Base-by-base conservation (phyloP, 257 asterid genomes). In the Paulownia fortunei region DNA sequence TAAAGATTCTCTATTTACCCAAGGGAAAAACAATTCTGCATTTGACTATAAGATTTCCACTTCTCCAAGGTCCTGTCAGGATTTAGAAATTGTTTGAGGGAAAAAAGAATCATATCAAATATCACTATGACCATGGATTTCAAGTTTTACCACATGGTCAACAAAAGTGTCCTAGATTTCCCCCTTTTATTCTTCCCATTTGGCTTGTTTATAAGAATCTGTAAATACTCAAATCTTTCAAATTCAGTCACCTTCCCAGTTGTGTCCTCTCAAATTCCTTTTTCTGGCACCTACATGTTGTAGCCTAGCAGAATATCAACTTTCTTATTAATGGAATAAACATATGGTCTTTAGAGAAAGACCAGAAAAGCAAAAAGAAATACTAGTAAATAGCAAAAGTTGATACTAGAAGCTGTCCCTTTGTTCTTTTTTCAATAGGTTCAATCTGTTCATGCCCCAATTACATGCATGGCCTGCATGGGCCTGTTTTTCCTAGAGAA, bases 51-150 rank as follows among this genome's bases (percentile, higher is more conserved):
- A 68, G 80, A 27, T 83, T 49, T 62, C 24, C 75, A 58, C 64
- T 60, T 80, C 61, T 26, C 61, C 54, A 70, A 64, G 21, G 47
- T 37, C 76, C 36, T 79, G 72, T 81, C 82, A 73, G 80, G 72
- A 55, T 73, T 65, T 13, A 60, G 26, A 52, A n/a, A 59, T 80
- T 42, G 68, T 66, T 81, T 72, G 12, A 65, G 52, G 55, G 42
- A 80, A 69, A 32, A 84, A 64, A 58, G 77, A 76, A 76, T 80
- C 77, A 60, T 67, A 67, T 63, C 59, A 80, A 69, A 64, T 76
- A 23, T 72, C 26, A 41, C 54, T 82, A 34, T 46, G 79, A 62
- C 79, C 73, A 58, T 1, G 26, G 27, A 73, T 67, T 69, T 64
- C 72, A 59, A 44, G 44, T 76, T 58, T 73, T 77, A 23, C 74